Conservation (phyloP, 2,329 filamentous ascomycete genomes). For the Cladosporium sp. region DNA sequence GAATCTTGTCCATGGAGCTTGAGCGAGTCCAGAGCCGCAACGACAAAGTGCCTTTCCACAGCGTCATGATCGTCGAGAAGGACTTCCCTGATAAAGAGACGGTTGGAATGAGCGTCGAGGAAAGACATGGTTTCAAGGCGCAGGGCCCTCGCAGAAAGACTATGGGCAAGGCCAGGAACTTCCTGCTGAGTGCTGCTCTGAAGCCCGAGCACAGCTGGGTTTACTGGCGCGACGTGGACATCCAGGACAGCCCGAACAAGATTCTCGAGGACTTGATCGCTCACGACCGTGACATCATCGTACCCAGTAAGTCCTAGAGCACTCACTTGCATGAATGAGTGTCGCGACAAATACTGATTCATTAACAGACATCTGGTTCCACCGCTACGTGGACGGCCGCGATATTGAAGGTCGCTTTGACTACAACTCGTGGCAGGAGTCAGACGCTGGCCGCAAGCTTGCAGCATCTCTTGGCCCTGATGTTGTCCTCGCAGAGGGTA, state of each 20-base stretch:
- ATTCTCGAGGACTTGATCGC: conserved; percentile 95
- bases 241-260: conserved; percentile 80
- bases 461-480: conserved; percentile 74
- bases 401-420: conserved; percentile 98
- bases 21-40: conserved; percentile 78
- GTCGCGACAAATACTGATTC: conserved; percentile 22
- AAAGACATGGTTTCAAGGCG: conserved; percentile 81
- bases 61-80: conserved; percentile 83
- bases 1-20: conserved; percentile 80
- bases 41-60: conserved; percentile 81
- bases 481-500: conserved; percentile 83
- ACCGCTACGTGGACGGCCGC: conserved; percentile 72
- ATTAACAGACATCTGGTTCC: conserved; percentile 86
- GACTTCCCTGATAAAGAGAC: conserved; percentile 71
- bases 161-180: conserved; percentile 89
- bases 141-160: conserved; percentile 88
- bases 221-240: conserved; percentile 97
- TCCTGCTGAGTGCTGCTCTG: conserved; percentile 77
- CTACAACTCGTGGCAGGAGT: conserved; percentile 99
- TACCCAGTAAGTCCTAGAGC: conserved; percentile 80
- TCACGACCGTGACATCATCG: conserved; percentile 88
- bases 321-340: neutral
- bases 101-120: conserved; percentile 67
- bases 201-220: conserved; percentile 98
- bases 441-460: conserved; percentile 76